Base-by-base conservation (phyloP, 768 basidiomycete species). In the Mycena albidolilacea region DNA sequence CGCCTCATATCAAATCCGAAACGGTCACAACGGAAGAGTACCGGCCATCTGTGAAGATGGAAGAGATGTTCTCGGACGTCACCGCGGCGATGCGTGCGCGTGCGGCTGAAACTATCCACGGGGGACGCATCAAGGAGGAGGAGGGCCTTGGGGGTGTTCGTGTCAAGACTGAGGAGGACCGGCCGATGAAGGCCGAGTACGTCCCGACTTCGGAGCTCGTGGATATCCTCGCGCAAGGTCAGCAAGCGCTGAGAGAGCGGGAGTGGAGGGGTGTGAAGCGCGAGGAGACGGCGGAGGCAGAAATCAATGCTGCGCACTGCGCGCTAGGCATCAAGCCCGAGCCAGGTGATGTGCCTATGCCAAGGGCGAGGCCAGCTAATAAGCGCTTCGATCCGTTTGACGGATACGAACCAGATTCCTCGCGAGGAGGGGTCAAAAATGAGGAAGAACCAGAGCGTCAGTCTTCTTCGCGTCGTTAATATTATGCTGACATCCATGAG, bases 351-450 rank as follows among this genome's bases (percentile, higher is more conserved):
- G 58, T 37, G 21, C 70, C 63, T 5, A 59, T 64, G 21, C 63
- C 63, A 19, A 23, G 4, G 21, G 8, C 57, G 8, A 63, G 19
- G 5, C 55, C 70, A 21, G 19, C 9, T 9, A 61, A 71, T 12
- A 35, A 10, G 7, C 35, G 59, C 0, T 59, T 70, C 37, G 63
- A 70, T 37, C 69, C 69, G 55, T 70, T 65, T 23, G 62, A 30
- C 37, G 68, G 52, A 15, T 64, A 44, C 6, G 61, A 55, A 38
- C 58, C 35, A 37, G 48, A 52, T 12, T 48, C 5, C 23, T 30
- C 19, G 8, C 37, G 17, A 10, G n/a, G 23, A 7, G 21, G 14
- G 7, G 21, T 69, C 4, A 70, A 64, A 11, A 63, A 11, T 17
- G 67, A 68, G 14, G 44, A 57, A 1, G 39, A n/a, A 8, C 9